Conservation (phyloP, 306 rosid species). For the Prinsepia uniflora region DNA sequence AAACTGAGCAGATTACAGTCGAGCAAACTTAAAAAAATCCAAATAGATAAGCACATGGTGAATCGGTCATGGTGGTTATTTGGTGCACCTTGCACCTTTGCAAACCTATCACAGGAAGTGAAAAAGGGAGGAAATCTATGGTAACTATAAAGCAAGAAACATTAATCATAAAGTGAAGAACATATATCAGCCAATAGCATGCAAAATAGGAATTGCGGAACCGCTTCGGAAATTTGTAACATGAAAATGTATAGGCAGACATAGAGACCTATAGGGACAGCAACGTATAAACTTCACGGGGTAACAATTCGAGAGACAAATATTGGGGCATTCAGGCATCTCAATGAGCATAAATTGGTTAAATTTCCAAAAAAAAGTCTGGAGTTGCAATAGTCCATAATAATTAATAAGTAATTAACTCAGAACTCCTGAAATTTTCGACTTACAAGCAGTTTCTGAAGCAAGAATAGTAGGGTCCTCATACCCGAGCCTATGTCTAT, state of each 20-base stretch:
- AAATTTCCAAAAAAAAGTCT: neutral
- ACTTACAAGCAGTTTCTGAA: conserved; percentile 70
- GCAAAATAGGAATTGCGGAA: neutral
- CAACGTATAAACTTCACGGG: neutral
- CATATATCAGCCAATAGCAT: neutral
- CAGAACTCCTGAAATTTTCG: neutral
- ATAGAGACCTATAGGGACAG: neutral
- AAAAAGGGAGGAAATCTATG: neutral
- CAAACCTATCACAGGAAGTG: neutral
- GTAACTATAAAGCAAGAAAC: neutral
- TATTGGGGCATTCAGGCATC: neutral
- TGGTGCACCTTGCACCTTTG: neutral
- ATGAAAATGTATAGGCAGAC: neutral
- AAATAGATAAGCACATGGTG: neutral
- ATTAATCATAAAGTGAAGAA: neutral
- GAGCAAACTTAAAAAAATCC: neutral
- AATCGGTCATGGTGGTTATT: neutral
- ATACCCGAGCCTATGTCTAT: conserved; percentile 22
- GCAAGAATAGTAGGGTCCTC: conserved; percentile 45
- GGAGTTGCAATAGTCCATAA: no score
- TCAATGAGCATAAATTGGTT: neutral
- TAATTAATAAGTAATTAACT: neutral
- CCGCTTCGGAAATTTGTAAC: neutral
- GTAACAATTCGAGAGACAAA: neutral
- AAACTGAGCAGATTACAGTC: neutral